Evolutionary conservation across 495 filamentous ascomycete species (phyloP).

Genomic region (Talaromyces wortmannii): DNA sequence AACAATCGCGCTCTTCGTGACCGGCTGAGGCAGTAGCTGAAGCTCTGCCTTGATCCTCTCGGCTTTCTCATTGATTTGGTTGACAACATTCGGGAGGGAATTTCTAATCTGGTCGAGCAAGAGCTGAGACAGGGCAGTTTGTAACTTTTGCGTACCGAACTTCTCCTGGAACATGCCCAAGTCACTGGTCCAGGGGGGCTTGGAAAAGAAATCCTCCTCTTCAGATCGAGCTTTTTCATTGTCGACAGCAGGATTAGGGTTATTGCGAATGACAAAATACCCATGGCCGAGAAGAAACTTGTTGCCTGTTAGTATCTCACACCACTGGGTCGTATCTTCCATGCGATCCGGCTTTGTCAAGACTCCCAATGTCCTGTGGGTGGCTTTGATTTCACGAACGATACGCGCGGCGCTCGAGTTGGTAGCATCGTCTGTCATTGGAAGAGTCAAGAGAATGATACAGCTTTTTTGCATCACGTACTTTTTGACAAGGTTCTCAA

Average conservation of each 20-base stretch:
- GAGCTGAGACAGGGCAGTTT: slow-evolving; percentile 43
- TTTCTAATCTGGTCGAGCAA: slow-evolving; percentile 51
- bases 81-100: slow-evolving; percentile 52
- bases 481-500: slow-evolving; percentile 58
- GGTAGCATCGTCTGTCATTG: slow-evolving; percentile 68
- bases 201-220: slow-evolving; percentile 54
- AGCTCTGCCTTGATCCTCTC: slow-evolving; percentile 40
- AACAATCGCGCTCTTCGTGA: slow-evolving; percentile 26
- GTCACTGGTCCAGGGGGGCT: slow-evolving; percentile 34
- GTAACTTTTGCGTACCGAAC: slow-evolving; percentile 53
- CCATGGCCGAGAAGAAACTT: slow-evolving; percentile 53
- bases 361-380: slow-evolving; percentile 61
- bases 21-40: slow-evolving; percentile 46
- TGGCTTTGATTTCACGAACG: slow-evolving; percentile 51
- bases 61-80: slow-evolving; percentile 47
- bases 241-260: slow-evolving; percentile 38
- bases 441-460: slow-evolving; percentile 65
- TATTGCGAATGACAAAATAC: slow-evolving; percentile 60
- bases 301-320: slow-evolving; percentile 47
- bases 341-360: slow-evolving; percentile 76
- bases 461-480: slow-evolving; percentile 60
- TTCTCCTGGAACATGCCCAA: slow-evolving; percentile 41
- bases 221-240: slow-evolving; percentile 47
- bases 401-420: slow-evolving; percentile 63
- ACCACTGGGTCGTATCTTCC: slow-evolving; percentile 45